Conservation (phyloP, 2,329 filamentous ascomycete genomes). For the Colletotrichum viniferum region DNA sequence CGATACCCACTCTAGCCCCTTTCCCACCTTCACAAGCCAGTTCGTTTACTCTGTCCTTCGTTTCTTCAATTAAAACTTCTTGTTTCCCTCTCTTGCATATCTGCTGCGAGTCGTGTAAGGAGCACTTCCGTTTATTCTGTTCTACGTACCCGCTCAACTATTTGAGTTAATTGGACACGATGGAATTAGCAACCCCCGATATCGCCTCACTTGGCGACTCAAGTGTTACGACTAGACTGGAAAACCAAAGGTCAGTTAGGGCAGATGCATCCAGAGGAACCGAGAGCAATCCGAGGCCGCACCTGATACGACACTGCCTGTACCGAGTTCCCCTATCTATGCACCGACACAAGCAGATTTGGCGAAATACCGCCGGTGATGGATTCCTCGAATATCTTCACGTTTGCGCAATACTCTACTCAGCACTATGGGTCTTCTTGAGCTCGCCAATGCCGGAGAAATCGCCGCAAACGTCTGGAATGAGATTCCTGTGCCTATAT, state of each 20-base stretch:
- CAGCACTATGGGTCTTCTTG: constrained; percentile 49
- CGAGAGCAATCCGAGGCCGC: neutral
- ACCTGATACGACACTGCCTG: neutral
- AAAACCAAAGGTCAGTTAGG: neutral
- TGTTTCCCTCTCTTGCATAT: neutral
- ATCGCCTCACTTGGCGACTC: neutral
- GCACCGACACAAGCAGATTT: neutral
- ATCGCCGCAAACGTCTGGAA: constrained; percentile 66
- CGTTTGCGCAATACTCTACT: neutral
- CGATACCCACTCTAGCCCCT: neutral
- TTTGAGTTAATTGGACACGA: neutral
- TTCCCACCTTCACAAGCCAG: neutral
- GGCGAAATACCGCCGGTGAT: neutral
- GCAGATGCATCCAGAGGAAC: neutral
- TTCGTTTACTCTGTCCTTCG: neutral
- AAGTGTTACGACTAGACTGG: neutral
- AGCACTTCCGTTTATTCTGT: neutral
- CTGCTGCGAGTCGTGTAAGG: neutral
- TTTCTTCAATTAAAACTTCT: neutral
- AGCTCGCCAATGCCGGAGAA: constrained; percentile 59
- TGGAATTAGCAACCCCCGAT: neutral
- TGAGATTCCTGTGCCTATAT: constrained; percentile 49
- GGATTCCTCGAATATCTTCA: neutral
- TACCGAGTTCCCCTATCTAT: neutral
- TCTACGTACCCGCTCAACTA: neutral